Base-by-base conservation (phyloP, 176 grass and related monocot species). In the Hsuehochloa calcarea region DNA sequence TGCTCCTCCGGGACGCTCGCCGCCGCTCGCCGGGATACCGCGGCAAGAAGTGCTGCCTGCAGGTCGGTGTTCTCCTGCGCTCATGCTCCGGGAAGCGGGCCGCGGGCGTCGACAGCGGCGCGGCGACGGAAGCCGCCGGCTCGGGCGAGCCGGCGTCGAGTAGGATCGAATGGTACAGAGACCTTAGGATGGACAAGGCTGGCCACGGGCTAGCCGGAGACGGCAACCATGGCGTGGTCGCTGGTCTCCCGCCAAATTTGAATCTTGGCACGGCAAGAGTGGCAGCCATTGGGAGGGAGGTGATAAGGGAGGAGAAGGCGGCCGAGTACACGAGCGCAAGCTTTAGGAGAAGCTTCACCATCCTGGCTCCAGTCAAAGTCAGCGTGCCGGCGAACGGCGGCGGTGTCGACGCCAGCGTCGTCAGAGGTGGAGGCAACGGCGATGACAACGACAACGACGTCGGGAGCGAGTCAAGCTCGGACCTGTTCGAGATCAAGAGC, bases 401-500 rank as follows among this genome's bases (percentile, higher is more conserved):
- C 27, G 39, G 26, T 22, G 52, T 38, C 4, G 40, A 10, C 13
- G 35, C 71, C 11, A 19, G 45, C 22, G 41, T 72, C 4, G 46
- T 58, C 4, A 74, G n/a, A 41, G 52, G 14, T 43, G 63, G 43
- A 5, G 5, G 25, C 20, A 29, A 72, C 16, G 73, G 22, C 11
- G 43, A 79, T 9, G 77, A 70, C 5, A 49, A 79, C 12, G 77
- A 70, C 5, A 49, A 86, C 0, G 89, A 65, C 40, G 68, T 58
- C n/a, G 75, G 90, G n/a, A 99, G 96, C 68, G 91, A 99, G 65
- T 89, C 91, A 78, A 99, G 96, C 67, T 99, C 96, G 10, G 93
- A 99, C 82, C 78, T 99, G 91, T 99, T 99, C 84, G 96, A 99
- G 90, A 95, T 99, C 76, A 94, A 91, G 87, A 94, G 91, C 79